A percentile compares a stretch with the other conserved stretches of the same genome.
Evolutionary conservation across 305 asterid genomes (phyloP).

Genomic region (Fraxinus nigra): DNA sequence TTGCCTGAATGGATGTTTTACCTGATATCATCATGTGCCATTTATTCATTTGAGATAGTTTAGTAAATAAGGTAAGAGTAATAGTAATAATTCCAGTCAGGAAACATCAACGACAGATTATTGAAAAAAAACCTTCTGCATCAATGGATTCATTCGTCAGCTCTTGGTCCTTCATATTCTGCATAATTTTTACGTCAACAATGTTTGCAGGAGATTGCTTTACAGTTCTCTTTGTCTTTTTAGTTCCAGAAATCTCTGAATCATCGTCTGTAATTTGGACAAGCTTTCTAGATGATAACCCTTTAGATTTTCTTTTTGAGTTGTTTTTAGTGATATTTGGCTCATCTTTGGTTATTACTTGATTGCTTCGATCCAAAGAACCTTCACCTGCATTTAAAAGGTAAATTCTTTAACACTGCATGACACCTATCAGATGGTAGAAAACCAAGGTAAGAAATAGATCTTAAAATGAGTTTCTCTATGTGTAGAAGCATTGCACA

Average conservation of each 20-base stretch:
- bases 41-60: conserved; percentile 8
- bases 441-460: not conserved
- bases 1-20: conserved; percentile 36
- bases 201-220: conserved; percentile 28
- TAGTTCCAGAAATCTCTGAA: conserved; percentile 34
- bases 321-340: conserved; percentile 20
- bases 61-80: conserved; percentile 8
- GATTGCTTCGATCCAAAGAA: conserved; percentile 29
- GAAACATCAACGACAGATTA: conserved; percentile 2
- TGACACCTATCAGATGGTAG: not conserved
- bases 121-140: conserved; percentile 38
- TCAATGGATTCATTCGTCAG: conserved; percentile 36
- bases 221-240: conserved; percentile 40
- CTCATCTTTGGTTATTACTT: conserved; percentile 28
- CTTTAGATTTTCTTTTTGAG: conserved; percentile 41
- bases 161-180: conserved; percentile 33
- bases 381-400: conserved; percentile 33
- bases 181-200: conserved; percentile 22
- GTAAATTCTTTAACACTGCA: not conserved
- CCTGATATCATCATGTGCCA: conserved; percentile 29
- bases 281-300: conserved; percentile 26
- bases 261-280: conserved; percentile 12
- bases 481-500: not conserved
- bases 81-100: not conserved
- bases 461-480: not conserved